These are phyloP conservation scores for Lagenaria siceraria DNA, from an alignment of 306 rosid species.

Conservation along the genomic window DNA sequence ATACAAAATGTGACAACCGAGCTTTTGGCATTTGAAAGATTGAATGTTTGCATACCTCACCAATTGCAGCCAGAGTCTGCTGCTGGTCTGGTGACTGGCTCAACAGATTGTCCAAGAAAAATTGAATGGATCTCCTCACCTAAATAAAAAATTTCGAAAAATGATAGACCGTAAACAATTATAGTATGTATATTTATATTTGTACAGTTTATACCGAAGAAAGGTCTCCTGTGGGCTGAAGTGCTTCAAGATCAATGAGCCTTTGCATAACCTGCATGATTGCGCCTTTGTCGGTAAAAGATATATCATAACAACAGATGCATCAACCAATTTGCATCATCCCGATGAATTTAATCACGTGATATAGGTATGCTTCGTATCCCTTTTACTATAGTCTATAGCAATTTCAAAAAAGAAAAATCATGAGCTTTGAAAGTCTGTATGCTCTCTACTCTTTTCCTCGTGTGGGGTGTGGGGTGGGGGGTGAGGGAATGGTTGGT, in stretches of 20 bases:
- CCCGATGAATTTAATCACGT: not conserved
- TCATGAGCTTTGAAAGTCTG: not conserved
- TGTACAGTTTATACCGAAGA: constrained; percentile 31
- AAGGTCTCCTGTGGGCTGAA: constrained; percentile 70
- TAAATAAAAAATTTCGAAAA: constrained; percentile 5
- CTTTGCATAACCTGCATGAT: constrained; percentile 50
- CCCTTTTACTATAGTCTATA: not conserved
- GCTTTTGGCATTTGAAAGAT: not conserved
- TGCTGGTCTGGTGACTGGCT: constrained; percentile 58
- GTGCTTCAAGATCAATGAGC: constrained; percentile 73
- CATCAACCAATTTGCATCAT: not conserved
- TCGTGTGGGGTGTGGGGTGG: not conserved
- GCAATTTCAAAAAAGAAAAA: not conserved
- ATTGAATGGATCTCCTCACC: constrained; percentile 81
- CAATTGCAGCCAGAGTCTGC: constrained; percentile 63
- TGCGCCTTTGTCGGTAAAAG: constrained; percentile 11
- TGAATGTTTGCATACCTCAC: constrained; percentile 41
- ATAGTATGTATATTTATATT: not conserved
- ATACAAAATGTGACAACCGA: not conserved
- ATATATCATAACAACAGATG: not conserved
- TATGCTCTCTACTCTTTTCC: not conserved
- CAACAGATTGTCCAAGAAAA: constrained; percentile 53
- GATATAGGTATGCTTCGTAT: not conserved
- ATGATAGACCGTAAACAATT: not conserved
- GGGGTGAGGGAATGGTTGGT: not conserved